Base-by-base conservation (phyloP, 805 yeast species). In the Kodamaea hsintzibuensis region DNA sequence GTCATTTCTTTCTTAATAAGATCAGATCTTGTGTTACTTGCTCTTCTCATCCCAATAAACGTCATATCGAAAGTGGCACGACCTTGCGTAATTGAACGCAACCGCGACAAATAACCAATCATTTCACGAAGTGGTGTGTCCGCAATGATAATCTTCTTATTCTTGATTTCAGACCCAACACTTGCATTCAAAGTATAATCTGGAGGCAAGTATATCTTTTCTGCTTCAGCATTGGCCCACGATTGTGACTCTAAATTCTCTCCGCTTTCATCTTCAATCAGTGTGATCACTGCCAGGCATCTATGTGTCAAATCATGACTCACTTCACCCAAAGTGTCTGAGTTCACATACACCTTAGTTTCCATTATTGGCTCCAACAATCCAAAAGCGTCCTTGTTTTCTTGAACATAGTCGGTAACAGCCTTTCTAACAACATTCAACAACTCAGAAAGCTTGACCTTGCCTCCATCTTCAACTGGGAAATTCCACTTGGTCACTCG, bases 361-460 rank as follows among this genome's bases (percentile, higher is more conserved):
- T 80, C 77, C 98, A 95, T 93, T 27, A 88, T 77, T 0, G 99
- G 99, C 69, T 95, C 98, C 68, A 93, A 74, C 1, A 92, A 68
- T 1, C 85, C 79, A 64, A 81, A 83, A 1, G 68, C 59, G 0
- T 57, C 54, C 3, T 47, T 49, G 12, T 56, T 38, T 3, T 51
- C 54, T 2, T 65, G 69, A 9, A 76, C 60, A n/a, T 61, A 64
- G 25, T 59, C 58, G 1, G 58, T 6, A 4, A 74, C 62, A 0
- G 67, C 78, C 47, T 77, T 71, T 51, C 79, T 66, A 6, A 80
- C 77, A 7, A 79, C 78, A 17, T 72, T 75, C 12, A 81, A 70
- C 8, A 83, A 60, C 2, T 71, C 74, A 0, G 83, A 74, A 12
- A 45, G 39, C 18, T 40, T 30, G 17, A 18, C 16, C 14, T n/a